A percentile compares a stretch with the other conserved stretches of the same genome.
Conservation (phyloP, 208 protist genomes). For the Acanthamoeba castellanii region DNA sequence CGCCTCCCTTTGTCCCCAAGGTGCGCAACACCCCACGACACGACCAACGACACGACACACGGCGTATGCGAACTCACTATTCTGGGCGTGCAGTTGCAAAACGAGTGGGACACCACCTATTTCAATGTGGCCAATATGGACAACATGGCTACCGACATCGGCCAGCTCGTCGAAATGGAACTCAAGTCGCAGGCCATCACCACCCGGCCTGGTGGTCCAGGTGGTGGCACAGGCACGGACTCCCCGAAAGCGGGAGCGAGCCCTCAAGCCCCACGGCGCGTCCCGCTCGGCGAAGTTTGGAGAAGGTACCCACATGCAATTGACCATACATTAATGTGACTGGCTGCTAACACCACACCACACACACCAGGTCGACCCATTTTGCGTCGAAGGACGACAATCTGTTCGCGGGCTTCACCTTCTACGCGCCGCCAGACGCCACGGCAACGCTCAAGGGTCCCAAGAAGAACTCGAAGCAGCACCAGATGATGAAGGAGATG, state of each 20-base stretch:
- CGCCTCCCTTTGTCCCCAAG: slow-evolving; percentile 58
- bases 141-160: slow-evolving; percentile 54
- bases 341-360: not conserved
- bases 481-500: slow-evolving; percentile 34
- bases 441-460: not conserved
- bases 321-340: no score
- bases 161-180: slow-evolving; percentile 51
- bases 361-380: slow-evolving; percentile 29
- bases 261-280: not conserved
- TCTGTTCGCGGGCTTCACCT: slow-evolving; percentile 61
- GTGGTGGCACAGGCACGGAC: not conserved
- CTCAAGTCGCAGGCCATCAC: slow-evolving; percentile 39
- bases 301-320: slow-evolving; percentile 19
- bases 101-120: slow-evolving; percentile 61
- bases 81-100: slow-evolving; percentile 1
- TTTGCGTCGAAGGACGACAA: slow-evolving; percentile 42
- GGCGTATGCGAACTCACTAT: not conserved
- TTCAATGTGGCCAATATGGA: slow-evolving; percentile 50
- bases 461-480: slow-evolving; percentile 27
- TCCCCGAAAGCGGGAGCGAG: not conserved
- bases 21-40: not conserved
- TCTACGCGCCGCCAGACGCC: not conserved
- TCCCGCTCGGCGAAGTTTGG: not conserved
- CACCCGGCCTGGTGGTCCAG: not conserved
- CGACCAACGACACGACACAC: no score